Percentiles rank a stretch among this genome's conserved stretches.
These are phyloP conservation scores for Paraphaeosphaeria minitans DNA, from an alignment of 2,329 filamentous ascomycete species.

Conservation along the genomic window DNA sequence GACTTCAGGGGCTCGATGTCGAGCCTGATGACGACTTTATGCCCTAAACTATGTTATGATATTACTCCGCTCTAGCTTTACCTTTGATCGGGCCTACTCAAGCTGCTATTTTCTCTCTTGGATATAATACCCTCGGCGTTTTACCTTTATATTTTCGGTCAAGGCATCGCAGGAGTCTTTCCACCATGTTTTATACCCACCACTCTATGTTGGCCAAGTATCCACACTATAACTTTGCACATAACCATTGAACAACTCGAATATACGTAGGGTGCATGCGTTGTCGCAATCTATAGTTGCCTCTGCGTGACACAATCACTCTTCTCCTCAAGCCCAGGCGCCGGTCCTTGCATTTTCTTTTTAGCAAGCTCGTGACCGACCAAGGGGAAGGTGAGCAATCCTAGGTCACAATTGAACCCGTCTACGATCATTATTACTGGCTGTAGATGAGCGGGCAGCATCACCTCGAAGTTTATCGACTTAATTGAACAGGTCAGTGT, in stretches of 20 bases:
- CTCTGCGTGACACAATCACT: too few species aligned
- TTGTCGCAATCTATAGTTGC: too few species aligned
- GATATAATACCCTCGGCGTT: neutral
- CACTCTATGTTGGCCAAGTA: neutral
- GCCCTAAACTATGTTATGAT: neutral
- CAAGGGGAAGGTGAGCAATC: too few species aligned
- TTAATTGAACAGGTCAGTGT: neutral
- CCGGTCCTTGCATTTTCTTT: too few species aligned
- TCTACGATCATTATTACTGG: too few species aligned
- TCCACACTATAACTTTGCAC: neutral
- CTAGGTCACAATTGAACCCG: too few species aligned
- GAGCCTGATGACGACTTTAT: constrained; percentile 28
- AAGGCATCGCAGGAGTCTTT: neutral
- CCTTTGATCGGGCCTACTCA: neutral
- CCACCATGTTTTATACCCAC: neutral
- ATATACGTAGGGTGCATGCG: too few species aligned
- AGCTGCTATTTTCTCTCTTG: neutral
- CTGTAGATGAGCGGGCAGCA: neutral
- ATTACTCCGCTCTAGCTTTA: neutral
- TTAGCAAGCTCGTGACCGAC: too few species aligned
- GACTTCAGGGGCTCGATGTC: constrained; percentile 67
- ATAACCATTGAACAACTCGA: neutral
- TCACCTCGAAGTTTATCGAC: neutral
- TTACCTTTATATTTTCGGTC: neutral
- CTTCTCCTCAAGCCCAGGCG: too few species aligned